Base-by-base conservation (phyloP, 345 rosid species). In the Psidium guajava region DNA sequence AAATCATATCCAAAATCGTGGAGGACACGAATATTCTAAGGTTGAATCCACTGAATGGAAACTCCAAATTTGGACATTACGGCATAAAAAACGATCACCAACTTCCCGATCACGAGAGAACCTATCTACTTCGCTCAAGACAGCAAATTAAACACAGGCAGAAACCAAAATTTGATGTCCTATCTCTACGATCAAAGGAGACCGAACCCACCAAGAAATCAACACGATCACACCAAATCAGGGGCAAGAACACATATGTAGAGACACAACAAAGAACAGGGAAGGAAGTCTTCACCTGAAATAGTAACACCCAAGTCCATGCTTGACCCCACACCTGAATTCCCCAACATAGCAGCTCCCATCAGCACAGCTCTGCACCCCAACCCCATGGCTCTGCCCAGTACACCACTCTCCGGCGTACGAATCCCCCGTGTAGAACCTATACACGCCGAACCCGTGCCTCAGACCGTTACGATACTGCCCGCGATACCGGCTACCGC, bases 401-500 rank as follows among this genome's bases (percentile, higher is more conserved):
- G 92, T 95, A 59, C 86, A 94, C 98, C 98, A 97, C 74, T 95
- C 94, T 2, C 99, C 99, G 4, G 98, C 91, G 56, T 92, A 97
- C 74, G 94, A 97, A 91, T 50, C 98, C 21, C 99, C 98, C 0
- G 97, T 97, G 84, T 90, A 97, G 84, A 16, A 53, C 90, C 91
- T 90, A 57, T 95, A 96, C 85, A 91, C 94, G 1, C 99, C 98
- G 86, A 85, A 91, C 3, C 98, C 99, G 86, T 96, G 98, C 84
- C 98, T 93, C 47, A 91, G 58, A 13, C 99, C 99, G 86, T 93
- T 93, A 55, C 93, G 90, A 84, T 97, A 94, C 83, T 95, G 97
- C 54, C 98, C 99, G 85, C 95, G 93, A 57, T 96, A 97, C 86
- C 95, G 92, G 77, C 99, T 96, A 86, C 99, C 99, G 88, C 95